phyloP scores from a whole-genome alignment of 2,329 filamentous ascomycete genomes.

The Dryadomyces quercivorus region DNA sequence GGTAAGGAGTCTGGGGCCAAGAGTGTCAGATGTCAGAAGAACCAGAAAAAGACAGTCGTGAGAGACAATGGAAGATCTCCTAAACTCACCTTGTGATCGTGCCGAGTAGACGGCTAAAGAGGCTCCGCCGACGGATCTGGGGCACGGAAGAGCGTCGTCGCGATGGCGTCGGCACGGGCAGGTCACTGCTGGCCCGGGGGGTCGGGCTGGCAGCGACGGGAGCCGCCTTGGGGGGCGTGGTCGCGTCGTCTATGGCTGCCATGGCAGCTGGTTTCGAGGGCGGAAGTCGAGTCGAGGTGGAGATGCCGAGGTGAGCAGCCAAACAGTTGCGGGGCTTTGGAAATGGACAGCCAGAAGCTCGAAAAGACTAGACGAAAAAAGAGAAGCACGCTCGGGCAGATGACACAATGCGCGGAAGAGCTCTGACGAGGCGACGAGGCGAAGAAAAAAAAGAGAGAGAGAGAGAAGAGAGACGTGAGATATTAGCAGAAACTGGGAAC shows the following conservation, averaged over 20 bases:
- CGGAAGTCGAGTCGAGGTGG: background rate
- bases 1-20: slow-evolving; percentile 55
- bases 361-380: background rate
- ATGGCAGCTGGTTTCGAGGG: background rate
- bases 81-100: background rate
- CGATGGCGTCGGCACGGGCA: background rate
- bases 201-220: background rate
- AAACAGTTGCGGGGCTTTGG: background rate
- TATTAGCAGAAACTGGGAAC: no score
- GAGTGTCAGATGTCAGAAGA: background rate
- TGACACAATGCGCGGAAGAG: no score
- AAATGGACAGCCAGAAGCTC: no score
- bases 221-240: background rate
- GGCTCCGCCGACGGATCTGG: background rate
- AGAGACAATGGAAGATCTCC: no score
- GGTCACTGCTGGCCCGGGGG: background rate
- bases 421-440: background rate
- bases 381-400: background rate
- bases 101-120: background rate
- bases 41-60: background rate
- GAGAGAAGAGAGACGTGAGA: no score
- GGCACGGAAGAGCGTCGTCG: background rate
- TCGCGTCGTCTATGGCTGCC: background rate
- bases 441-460: background rate
- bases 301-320: background rate